These are phyloP conservation scores for Lupinus albus DNA, from an alignment of 306 rosid genomes.

Conservation along the genomic window DNA sequence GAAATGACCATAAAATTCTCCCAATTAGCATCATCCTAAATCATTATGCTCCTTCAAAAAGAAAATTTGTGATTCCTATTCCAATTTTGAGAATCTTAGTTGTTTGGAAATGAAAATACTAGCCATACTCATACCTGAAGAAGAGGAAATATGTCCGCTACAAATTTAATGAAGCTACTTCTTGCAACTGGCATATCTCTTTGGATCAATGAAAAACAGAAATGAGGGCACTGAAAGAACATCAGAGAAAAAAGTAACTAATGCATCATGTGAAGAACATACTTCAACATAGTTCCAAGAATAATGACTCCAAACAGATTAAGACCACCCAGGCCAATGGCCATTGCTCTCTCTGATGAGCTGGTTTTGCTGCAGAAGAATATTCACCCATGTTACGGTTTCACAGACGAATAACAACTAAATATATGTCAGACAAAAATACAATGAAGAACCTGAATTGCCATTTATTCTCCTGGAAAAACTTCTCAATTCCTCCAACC, in stretches of 20 bases:
- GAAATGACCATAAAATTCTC: conserved; percentile 7
- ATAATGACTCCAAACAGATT: conserved; percentile 90
- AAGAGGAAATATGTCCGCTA: conserved; percentile 79
- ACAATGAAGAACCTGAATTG: conserved; percentile 70
- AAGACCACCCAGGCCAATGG: conserved; percentile 87
- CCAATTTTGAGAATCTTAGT: conserved; percentile 13
- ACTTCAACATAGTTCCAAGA: conserved; percentile 96
- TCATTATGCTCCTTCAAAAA: conserved; percentile 21
- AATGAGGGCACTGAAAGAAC: conserved; percentile 32
- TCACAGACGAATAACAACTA: conserved; percentile 27
- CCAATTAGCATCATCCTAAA: conserved; percentile 19
- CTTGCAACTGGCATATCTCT: conserved; percentile 74
- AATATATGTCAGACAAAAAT: conserved; percentile 7
- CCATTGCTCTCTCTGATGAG: conserved; percentile 80
- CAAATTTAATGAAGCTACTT: conserved; percentile 79
- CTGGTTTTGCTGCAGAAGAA: conserved; percentile 68
- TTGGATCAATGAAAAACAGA: conserved; percentile 38
- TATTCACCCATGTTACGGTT: conserved; percentile 26
- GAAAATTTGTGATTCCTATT: conserved; percentile 22
- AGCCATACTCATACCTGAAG: conserved; percentile 66
- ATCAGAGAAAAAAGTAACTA: conserved; percentile 41
- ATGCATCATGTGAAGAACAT: conserved; percentile 44
- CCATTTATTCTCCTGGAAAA: conserved; percentile 83
- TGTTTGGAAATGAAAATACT: conserved; percentile 29
- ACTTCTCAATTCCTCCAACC: conserved; percentile 79